Percentiles rank a stretch among this genome's conserved stretches.
Conservation (phyloP, 768 basidiomycete species). For the Suillus plorans region DNA sequence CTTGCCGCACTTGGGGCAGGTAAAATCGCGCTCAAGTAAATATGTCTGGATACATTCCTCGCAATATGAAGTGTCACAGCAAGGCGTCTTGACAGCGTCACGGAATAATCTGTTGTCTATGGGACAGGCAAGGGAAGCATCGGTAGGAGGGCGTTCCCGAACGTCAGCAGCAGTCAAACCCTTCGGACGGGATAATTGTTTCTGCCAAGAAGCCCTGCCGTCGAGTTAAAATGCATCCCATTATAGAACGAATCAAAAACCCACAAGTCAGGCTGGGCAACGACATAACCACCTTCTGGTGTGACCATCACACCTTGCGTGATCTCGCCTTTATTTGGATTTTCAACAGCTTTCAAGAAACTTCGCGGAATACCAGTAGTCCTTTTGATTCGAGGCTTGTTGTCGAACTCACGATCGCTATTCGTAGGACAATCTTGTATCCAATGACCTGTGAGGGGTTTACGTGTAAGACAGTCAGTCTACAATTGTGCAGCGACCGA, state of each 20-base stretch:
- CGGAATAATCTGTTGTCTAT: conserved; percentile 93
- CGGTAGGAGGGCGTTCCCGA: conserved; percentile 80
- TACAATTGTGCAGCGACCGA: conserved; percentile 28
- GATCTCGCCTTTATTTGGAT: conserved; percentile 68
- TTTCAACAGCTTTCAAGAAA: conserved; percentile 95
- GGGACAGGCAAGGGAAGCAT: conserved; percentile 78
- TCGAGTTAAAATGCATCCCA: not conserved
- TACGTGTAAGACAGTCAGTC: conserved; percentile 8
- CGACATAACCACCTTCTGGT: conserved; percentile 96
- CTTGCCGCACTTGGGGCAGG: conserved; percentile 87
- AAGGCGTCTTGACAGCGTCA: conserved; percentile 94
- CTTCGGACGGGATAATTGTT: conserved; percentile 78
- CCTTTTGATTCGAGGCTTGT: conserved; percentile 92
- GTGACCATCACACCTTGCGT: conserved; percentile 96
- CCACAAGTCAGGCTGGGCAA: conserved; percentile 94
- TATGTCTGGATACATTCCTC: conserved; percentile 97
- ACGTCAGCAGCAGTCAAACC: conserved; percentile 86
- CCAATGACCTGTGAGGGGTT: conserved; percentile 79
- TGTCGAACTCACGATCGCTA: conserved; percentile 91
- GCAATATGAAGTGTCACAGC: conserved; percentile 89
- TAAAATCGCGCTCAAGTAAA: conserved; percentile 91
- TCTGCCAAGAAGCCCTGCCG: conserved; percentile 89
- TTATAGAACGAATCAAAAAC: conserved; percentile 31
- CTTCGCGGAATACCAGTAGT: conserved; percentile 98
- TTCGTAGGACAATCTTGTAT: conserved; percentile 99